A percentile compares a stretch with the other conserved stretches of the same genome.
Conservation (phyloP, 139 green algal genomes). For the Desmodesmus armatus region DNA sequence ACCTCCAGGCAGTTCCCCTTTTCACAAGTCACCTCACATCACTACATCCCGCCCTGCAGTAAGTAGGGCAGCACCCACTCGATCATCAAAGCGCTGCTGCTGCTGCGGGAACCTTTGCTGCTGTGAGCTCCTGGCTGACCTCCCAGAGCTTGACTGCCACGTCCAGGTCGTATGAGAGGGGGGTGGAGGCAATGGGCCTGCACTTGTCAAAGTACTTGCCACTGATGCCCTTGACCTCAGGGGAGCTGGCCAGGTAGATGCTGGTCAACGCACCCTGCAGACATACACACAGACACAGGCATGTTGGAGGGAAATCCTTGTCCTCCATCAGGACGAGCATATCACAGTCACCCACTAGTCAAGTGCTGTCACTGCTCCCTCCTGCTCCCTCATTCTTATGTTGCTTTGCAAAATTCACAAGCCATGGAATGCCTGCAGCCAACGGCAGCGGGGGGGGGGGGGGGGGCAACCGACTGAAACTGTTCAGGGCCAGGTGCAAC, state of each 20-base stretch:
- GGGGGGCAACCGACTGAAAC: background rate
- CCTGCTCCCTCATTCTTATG: too few relatives aligned
- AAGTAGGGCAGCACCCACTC: too few relatives aligned
- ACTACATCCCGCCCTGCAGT: too few relatives aligned
- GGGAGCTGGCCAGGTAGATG: constrained; percentile 79
- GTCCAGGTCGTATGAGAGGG: constrained; percentile 51
- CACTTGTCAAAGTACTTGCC: constrained; percentile 82
- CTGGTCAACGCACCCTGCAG: constrained; percentile 79
- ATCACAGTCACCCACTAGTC: too few relatives aligned
- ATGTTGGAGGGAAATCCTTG: background rate
- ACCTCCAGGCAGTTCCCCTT: too few relatives aligned
- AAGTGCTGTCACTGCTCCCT: too few relatives aligned
- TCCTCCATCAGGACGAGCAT: background rate
- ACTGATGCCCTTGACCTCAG: constrained; percentile 72
- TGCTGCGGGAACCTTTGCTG: background rate
- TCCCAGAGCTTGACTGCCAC: constrained; percentile 69
- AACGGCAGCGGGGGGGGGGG: too few relatives aligned
- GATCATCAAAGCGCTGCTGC: too few relatives aligned
- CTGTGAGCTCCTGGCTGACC: constrained; percentile 67
- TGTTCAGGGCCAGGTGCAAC: background rate
- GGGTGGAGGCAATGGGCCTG: constrained; percentile 39
- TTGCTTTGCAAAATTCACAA: too few relatives aligned
- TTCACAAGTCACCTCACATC: too few relatives aligned
- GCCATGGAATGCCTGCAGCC: too few relatives aligned
- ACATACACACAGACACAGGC: background rate